Evolutionary conservation across 805 yeast genomes (phyloP), one percentile per base, ranked within the genome.

Genomic region (Nakazawaea peltata): DNA sequence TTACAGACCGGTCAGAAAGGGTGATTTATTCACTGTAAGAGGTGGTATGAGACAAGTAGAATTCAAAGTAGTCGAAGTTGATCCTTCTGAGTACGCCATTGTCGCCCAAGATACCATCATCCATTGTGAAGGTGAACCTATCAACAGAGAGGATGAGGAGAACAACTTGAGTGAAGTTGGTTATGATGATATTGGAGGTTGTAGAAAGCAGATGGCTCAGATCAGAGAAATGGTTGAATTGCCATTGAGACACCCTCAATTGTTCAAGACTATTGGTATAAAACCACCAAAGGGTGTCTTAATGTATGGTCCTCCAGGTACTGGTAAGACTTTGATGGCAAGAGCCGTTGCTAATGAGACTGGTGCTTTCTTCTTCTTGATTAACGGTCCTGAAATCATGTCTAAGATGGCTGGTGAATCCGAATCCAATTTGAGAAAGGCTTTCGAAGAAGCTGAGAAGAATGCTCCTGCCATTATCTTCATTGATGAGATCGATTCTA

Each of bases 401-500:
- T 88, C 97, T 37, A 92, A 92, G 67, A 92, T 92, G 98, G 98
- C 98, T 34, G 98, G 98, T 69, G 98, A 92, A 66, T 84, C 95
- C 13, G 98, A 92, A 67, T 83, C 95, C 24, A 92, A 92, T 54
- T 70, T 92, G 60, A 79, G 98, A 69, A 88, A 88, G 65, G 98
- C 98, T 2, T 92, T 92, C 51, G 98, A 92, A 66, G 98, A 92
- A 66, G 98, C 98, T 38, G 98, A 92, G 66, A 92, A 92, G 67
- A 90, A 92, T 60, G 92, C 97, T 12, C 98, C 98, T 13, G 77
- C 98, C 11, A 92, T 92, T 53, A 92, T 92, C 45, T 92, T 92
- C 68, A 92, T 92, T 54, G 98, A 92, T 66, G 98, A 92, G 66
- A 92, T 92, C 46, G 98, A 92, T 61, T 90, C 97, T 12, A 92